Conservation (phyloP, 2,329 filamentous ascomycete genomes). For the Rhexocercosporidium sp. region DNA sequence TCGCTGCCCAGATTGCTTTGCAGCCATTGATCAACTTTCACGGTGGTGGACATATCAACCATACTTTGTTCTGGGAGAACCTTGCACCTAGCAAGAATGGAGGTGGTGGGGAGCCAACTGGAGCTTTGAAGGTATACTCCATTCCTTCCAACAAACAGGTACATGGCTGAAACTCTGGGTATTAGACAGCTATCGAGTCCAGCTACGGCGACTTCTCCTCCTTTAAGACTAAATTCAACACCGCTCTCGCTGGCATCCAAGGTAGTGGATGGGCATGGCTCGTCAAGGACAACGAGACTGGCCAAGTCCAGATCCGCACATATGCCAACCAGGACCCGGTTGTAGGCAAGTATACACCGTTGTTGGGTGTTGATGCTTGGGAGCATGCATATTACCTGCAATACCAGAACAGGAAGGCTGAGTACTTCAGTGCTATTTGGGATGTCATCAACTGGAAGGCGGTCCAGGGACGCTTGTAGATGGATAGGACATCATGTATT, state of each 20-base stretch:
- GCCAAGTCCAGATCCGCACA: constrained; percentile 65
- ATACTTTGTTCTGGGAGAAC: constrained; percentile 73
- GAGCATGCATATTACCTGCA: constrained; percentile 94
- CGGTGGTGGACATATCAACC: constrained; percentile 70
- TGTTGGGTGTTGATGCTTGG: constrained; percentile 93
- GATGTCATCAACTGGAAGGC: constrained; percentile 87
- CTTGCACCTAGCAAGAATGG: constrained; percentile 69
- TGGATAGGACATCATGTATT: constrained; percentile 3
- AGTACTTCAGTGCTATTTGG: constrained; percentile 80
- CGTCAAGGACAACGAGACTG: constrained; percentile 60
- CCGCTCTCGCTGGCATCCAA: constrained; percentile 63
- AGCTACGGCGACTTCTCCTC: constrained; percentile 57
- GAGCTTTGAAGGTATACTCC: constrained; percentile 49
- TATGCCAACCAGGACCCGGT: constrained; percentile 90
- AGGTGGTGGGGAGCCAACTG: constrained; percentile 62
- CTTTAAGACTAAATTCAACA: constrained; percentile 63
- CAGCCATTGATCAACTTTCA: constrained; percentile 69
- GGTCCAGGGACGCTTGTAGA: constrained; percentile 75
- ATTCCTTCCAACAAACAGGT: not conserved
- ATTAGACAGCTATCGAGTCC: constrained; percentile 42
- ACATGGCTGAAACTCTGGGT: not conserved
- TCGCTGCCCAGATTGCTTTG: constrained; percentile 56
- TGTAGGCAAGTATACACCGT: constrained; percentile 78
- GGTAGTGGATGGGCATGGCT: constrained; percentile 64
- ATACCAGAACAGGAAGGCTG: constrained; percentile 78